Percentiles rank a stretch among this genome's conserved stretches.
Conservation (phyloP, 352 stramenopile species). For the Blastocystis hominis region DNA sequence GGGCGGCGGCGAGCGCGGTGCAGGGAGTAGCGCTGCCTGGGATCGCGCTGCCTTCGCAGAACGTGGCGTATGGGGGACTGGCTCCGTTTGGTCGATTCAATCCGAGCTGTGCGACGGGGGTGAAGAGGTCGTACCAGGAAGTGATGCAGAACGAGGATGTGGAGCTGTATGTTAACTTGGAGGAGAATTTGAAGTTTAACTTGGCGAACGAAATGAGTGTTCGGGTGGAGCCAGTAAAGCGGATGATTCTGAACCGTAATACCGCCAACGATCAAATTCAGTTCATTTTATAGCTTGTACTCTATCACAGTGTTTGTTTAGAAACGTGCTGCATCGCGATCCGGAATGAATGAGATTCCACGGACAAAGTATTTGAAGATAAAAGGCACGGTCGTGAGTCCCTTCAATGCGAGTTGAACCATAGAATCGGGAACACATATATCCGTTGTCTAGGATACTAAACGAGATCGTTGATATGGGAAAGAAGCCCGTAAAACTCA, state of each 20-base stretch:
- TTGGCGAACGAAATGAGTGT: constrained; percentile 3
- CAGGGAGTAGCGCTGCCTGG: not conserved
- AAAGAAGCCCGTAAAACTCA: not conserved
- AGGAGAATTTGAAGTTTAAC: not conserved
- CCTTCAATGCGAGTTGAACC: not conserved
- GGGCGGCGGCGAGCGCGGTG: not conserved
- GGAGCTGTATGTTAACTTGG: not conserved
- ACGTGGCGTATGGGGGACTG: not conserved
- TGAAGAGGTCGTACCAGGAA: constrained; percentile 15
- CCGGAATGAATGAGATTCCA: not conserved
- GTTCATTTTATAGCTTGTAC: constrained; percentile 26
- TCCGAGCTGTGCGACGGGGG: not conserved
- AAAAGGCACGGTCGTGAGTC: not conserved
- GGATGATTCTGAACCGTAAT: not conserved
- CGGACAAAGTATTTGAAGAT: constrained; percentile 16
- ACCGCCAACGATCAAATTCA: constrained; percentile 2
- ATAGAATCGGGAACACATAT: not conserved
- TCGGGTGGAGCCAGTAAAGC: constrained; percentile 7
- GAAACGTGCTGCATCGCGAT: too few species aligned
- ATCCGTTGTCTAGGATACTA: not conserved
- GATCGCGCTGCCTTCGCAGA: not conserved
- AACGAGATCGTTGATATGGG: not conserved
- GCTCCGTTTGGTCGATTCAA: not conserved
- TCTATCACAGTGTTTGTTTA: not conserved
- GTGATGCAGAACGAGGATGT: not conserved